A percentile compares a stretch with the other conserved stretches of the same genome.
Conservation (phyloP, 805 yeast genomes). For the Danielozyma ontarioensis region DNA sequence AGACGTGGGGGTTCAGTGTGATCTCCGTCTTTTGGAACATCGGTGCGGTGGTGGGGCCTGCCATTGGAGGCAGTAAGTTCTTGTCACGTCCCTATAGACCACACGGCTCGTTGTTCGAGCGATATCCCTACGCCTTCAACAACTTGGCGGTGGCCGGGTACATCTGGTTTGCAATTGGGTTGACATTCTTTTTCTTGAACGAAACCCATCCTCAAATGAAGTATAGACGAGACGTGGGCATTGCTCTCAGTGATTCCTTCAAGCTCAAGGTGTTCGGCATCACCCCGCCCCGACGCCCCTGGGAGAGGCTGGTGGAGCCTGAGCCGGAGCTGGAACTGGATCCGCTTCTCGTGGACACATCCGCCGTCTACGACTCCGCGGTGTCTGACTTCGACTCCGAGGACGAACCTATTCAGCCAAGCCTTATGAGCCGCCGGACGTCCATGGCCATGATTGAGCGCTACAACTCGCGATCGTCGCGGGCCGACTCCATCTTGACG, state of each 20-base stretch:
- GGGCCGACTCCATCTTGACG: neutral
- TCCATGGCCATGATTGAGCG: neutral
- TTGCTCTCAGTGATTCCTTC: constrained; percentile 9
- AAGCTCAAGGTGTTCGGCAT: constrained; percentile 7
- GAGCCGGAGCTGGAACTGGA: neutral
- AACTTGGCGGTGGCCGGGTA: neutral
- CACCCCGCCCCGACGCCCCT: constrained; percentile 8
- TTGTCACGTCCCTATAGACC: constrained; percentile 11
- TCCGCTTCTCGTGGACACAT: neutral
- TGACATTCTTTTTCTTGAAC: constrained; percentile 8
- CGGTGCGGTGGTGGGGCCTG: constrained; percentile 15
- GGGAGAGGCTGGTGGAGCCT: constrained; percentile 6
- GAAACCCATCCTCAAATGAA: constrained; percentile 8
- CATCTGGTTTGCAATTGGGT: neutral
- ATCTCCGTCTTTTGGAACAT: constrained; percentile 15
- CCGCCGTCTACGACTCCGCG: neutral
- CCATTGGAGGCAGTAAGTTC: constrained; percentile 14
- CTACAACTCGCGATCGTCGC: neutral
- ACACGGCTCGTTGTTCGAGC: neutral
- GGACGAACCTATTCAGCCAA: neutral
- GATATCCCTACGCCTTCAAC: neutral
- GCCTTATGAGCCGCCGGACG: neutral
- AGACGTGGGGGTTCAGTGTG: constrained; percentile 12
- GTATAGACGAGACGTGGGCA: constrained; percentile 8
- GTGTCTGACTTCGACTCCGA: neutral